Evolutionary conservation across 2,329 filamentous ascomycete species (phyloP).

Genomic region (Colletotrichum tabaci): DNA sequence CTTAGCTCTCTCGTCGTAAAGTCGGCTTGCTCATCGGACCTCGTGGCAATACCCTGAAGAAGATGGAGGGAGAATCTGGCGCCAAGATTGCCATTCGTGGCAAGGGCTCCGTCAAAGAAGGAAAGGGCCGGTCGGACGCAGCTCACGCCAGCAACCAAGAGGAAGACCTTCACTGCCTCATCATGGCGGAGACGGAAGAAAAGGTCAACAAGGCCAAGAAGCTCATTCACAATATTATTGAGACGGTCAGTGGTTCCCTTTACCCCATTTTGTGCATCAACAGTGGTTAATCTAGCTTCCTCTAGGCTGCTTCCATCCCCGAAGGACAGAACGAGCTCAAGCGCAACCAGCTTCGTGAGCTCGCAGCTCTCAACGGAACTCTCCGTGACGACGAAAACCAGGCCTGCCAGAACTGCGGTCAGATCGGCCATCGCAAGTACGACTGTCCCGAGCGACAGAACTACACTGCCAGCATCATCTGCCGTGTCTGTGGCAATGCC

Average conservation of each 20-base stretch:
- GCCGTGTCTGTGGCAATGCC: constrained; percentile 96
- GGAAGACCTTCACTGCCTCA: constrained; percentile 98
- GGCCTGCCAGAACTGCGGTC: constrained; percentile 98
- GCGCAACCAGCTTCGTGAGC: constrained; percentile 97
- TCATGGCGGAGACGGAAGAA: constrained; percentile 99
- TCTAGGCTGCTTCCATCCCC: constrained; percentile 94
- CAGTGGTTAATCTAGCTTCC: constrained; percentile 45
- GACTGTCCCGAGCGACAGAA: constrained; percentile 98
- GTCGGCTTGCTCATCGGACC: constrained; percentile 99
- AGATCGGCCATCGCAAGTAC: constrained; percentile 99
- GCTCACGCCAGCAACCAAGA: constrained; percentile 99
- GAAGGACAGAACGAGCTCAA: constrained; percentile 99
- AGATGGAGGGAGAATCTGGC: constrained; percentile 97
- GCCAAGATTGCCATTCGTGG: constrained; percentile 99
- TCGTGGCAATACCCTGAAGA: constrained; percentile 99
- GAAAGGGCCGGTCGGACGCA: constrained; percentile 98
- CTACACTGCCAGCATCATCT: constrained; percentile 99
- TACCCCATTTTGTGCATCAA: background rate
- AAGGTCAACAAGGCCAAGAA: constrained; percentile 99
- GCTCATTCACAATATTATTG: constrained; percentile 97
- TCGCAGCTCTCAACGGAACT: constrained; percentile 98
- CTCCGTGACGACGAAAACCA: constrained; percentile 99
- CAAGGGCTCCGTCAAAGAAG: constrained; percentile 99
- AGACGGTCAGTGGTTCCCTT: constrained; percentile 79
- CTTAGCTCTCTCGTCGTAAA: constrained; percentile 87